Evolutionary conservation across 768 basidiomycete species (phyloP).

Genomic region (Panaeolus papilionaceus): DNA sequence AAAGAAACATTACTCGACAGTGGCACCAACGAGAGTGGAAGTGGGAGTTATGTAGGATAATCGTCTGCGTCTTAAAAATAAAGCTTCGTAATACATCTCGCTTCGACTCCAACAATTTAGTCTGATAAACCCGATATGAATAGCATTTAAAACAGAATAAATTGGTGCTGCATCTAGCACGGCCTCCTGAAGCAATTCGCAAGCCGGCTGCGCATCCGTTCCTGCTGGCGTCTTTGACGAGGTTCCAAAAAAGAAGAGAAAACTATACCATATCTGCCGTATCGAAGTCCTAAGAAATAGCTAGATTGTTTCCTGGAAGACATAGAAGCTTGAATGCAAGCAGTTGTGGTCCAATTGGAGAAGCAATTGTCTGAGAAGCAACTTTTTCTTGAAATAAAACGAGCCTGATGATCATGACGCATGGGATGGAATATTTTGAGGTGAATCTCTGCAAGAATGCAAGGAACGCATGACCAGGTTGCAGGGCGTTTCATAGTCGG

Average conservation of each 20-base stretch:
- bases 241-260: background rate
- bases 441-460: background rate
- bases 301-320: background rate
- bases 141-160: background rate
- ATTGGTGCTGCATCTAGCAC: background rate
- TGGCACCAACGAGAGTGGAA: background rate
- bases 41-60: background rate
- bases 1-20: background rate
- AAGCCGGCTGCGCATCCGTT: slow-evolving; percentile 6
- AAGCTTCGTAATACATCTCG: background rate
- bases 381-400: background rate
- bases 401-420: background rate
- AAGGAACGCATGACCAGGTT: background rate
- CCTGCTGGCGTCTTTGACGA: background rate
- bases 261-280: background rate
- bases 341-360: background rate
- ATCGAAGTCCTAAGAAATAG: slow-evolving; percentile 2
- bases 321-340: background rate
- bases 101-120: background rate
- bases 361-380: background rate
- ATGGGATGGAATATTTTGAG: background rate
- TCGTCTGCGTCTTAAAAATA: background rate
- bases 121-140: background rate
- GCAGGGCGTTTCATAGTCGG: background rate
- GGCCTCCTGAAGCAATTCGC: background rate